Percentiles rank a stretch among this genome's conserved stretches.
Conservation (phyloP, 2,329 filamentous ascomycete genomes). For the Ilyonectria sp. region DNA sequence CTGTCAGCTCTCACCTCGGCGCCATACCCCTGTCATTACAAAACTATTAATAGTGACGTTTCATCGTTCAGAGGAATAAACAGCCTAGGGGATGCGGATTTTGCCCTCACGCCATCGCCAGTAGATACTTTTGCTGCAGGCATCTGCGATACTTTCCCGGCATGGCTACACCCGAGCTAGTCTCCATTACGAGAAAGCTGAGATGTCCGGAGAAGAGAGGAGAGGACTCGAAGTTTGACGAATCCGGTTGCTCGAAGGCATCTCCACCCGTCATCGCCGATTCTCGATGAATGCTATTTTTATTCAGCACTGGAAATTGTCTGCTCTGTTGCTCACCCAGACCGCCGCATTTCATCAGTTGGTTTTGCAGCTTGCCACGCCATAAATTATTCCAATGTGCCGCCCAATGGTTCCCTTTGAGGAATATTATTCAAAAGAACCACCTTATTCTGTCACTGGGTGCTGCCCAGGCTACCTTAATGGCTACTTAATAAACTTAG, state of each 20-base stretch:
- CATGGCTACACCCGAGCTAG: background rate
- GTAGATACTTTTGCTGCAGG: background rate
- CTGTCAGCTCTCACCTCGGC: background rate
- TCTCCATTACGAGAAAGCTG: background rate
- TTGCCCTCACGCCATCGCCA: background rate
- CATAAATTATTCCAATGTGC: background rate
- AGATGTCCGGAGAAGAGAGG: background rate
- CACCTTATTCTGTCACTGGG: background rate
- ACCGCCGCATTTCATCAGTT: background rate
- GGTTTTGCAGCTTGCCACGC: background rate
- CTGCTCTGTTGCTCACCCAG: no score
- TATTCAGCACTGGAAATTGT: background rate
- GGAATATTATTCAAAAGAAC: background rate
- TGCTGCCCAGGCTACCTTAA: background rate
- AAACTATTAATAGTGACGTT: background rate
- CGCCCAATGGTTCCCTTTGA: background rate
- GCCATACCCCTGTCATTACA: background rate
- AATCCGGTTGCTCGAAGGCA: background rate
- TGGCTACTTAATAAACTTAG: background rate
- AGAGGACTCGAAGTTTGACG: background rate
- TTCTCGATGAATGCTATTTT: background rate
- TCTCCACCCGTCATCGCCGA: background rate
- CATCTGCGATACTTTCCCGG: background rate
- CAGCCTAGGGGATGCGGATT: background rate
- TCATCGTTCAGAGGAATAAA: background rate